These are phyloP conservation scores for Lasiodiplodia gonubiensis DNA, from an alignment of 2,329 filamentous ascomycete genomes.

Conservation along the genomic window DNA sequence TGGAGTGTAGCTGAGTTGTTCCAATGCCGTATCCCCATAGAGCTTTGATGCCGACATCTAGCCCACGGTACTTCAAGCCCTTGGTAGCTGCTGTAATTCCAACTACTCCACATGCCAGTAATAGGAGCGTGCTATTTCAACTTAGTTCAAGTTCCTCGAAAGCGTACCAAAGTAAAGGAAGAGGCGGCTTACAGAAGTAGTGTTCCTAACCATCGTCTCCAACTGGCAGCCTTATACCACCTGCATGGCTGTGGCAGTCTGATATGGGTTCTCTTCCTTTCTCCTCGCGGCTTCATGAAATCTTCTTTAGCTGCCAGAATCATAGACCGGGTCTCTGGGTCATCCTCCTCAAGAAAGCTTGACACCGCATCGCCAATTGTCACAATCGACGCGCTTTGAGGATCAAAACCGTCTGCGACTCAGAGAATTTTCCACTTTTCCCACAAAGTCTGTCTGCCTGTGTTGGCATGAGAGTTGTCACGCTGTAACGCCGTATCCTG, in stretches of 20 bases:
- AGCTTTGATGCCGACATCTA: neutral
- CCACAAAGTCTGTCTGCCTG: too few relatives aligned
- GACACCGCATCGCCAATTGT: too few relatives aligned
- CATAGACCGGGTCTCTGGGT: neutral
- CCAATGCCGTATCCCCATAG: slow-evolving; percentile 1
- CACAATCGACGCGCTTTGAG: neutral
- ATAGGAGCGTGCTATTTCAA: too few relatives aligned
- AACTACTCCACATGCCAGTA: too few relatives aligned
- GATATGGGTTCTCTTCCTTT: neutral
- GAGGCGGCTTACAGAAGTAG: neutral
- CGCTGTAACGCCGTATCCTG: neutral
- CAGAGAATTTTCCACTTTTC: too few relatives aligned
- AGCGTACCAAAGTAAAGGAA: neutral
- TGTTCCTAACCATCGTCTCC: neutral
- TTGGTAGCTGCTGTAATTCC: too few relatives aligned
- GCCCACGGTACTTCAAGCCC: neutral
- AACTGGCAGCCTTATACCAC: neutral
- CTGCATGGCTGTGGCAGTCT: neutral
- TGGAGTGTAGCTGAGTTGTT: neutral
- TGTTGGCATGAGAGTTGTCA: neutral
- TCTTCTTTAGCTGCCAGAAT: neutral
- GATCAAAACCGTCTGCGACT: too few relatives aligned
- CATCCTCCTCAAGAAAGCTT: too few relatives aligned
- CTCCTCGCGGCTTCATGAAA: neutral
- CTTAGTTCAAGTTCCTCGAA: neutral